Conservation (phyloP, 2,329 filamentous ascomycete genomes). For the Aspergillus ibericus region DNA sequence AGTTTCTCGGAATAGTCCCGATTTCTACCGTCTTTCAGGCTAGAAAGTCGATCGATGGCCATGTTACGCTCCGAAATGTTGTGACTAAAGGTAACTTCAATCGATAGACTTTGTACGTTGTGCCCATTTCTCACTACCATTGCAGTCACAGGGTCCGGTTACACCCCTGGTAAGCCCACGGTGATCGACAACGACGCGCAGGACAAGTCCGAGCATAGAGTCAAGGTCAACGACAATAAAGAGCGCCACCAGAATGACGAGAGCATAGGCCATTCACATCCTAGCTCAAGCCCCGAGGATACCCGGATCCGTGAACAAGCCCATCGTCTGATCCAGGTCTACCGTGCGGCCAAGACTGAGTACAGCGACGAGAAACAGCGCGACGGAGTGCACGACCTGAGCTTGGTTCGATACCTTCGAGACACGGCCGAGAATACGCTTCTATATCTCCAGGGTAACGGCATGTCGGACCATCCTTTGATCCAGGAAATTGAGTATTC, state of each 20-base stretch:
- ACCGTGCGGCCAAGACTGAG: conserved; percentile 39
- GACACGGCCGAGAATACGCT: conserved; percentile 47
- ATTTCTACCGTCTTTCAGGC: conserved; percentile 17
- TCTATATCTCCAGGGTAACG: conserved; percentile 31
- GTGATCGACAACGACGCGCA: background rate
- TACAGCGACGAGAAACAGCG: conserved; percentile 31
- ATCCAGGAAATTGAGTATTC: conserved; percentile 35
- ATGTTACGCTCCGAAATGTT: conserved; percentile 27
- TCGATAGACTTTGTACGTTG: background rate
- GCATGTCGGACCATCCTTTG: conserved; percentile 26
- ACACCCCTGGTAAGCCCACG: background rate
- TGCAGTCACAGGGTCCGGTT: background rate
- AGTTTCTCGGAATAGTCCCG: conserved; percentile 37
- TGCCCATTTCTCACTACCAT: background rate
- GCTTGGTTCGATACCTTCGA: conserved; percentile 42
- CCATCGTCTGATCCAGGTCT: conserved; percentile 30
- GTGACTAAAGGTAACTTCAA: conserved; percentile 25
- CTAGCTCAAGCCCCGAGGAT: background rate
- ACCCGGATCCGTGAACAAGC: conserved; percentile 6
- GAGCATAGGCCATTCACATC: background rate
- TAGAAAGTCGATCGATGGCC: conserved; percentile 28
- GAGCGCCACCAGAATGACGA: background rate
- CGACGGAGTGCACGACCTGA: conserved; percentile 24
- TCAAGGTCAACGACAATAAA: background rate
- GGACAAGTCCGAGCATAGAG: background rate